Conservation (phyloP, 257 asterid genomes). For the Jaltomata sinuosa region DNA sequence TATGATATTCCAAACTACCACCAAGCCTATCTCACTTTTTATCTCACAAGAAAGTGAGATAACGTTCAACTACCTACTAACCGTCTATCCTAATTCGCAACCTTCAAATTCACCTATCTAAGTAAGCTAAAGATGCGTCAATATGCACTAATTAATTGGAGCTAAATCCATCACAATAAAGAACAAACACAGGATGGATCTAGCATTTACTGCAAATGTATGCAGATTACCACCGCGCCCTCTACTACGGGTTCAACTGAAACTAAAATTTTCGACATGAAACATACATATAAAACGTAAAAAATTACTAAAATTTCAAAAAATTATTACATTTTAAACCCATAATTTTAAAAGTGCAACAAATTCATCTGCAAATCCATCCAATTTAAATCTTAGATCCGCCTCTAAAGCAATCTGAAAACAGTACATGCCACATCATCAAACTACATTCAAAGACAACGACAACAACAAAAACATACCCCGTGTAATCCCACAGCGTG, state of each 20-base stretch:
- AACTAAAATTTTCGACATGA: neutral
- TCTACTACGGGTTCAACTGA: neutral
- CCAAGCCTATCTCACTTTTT: too few species aligned
- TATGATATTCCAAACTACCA: neutral
- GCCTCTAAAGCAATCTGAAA: neutral
- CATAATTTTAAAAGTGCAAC: too few species aligned
- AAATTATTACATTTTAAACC: too few species aligned
- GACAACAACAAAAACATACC: too few species aligned
- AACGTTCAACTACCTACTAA: neutral
- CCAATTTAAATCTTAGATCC: neutral
- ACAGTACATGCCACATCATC: neutral
- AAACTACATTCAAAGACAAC: neutral
- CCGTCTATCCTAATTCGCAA: neutral
- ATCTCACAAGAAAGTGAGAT: neutral
- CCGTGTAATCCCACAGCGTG: too few species aligned
- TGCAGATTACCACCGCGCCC: neutral
- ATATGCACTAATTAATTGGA: neutral
- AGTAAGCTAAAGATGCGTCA: neutral
- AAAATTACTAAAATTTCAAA: neutral
- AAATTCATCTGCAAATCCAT: neutral
- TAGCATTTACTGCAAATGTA: neutral
- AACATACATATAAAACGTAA: neutral
- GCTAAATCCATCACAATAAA: neutral
- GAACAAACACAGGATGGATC: neutral
- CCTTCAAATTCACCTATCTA: accelerated